Conservation (phyloP, 352 stramenopile species). For the Aphanomyces euteiches region DNA sequence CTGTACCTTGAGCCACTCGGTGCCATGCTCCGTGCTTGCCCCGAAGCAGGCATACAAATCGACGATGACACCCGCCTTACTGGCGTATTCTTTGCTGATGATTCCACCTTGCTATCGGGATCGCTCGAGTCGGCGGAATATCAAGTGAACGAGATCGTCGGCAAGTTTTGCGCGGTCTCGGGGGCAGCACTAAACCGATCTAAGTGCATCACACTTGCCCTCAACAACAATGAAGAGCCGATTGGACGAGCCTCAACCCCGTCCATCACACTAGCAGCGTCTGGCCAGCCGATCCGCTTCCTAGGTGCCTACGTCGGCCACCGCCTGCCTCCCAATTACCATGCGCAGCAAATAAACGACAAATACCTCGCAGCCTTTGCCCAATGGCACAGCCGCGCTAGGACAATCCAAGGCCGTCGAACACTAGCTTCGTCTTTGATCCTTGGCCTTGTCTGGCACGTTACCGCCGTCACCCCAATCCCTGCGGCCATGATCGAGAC, state of each 20-base stretch:
- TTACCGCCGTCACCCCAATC: neutral
- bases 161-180: conserved; percentile 33
- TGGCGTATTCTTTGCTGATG: conserved; percentile 34
- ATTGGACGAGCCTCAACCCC: too few species aligned
- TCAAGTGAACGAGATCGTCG: conserved; percentile 31
- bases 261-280: too few species aligned
- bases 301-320: neutral
- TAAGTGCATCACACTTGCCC: conserved; percentile 27
- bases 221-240: conserved; percentile 21
- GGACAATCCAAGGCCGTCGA: conserved; percentile 3
- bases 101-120: conserved; percentile 29
- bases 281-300: neutral
- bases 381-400: conserved; percentile 13
- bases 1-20: conserved; percentile 26
- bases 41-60: neutral
- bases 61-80: neutral
- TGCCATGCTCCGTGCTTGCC: conserved; percentile 11
- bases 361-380: neutral
- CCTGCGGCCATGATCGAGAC: neutral
- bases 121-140: neutral
- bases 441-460: conserved; percentile 4
- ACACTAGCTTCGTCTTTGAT: neutral
- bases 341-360: neutral
- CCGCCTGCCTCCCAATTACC: neutral
- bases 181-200: conserved; percentile 29